Conservation (phyloP, 2,329 filamentous ascomycete species). For the Ophiostoma montium region DNA sequence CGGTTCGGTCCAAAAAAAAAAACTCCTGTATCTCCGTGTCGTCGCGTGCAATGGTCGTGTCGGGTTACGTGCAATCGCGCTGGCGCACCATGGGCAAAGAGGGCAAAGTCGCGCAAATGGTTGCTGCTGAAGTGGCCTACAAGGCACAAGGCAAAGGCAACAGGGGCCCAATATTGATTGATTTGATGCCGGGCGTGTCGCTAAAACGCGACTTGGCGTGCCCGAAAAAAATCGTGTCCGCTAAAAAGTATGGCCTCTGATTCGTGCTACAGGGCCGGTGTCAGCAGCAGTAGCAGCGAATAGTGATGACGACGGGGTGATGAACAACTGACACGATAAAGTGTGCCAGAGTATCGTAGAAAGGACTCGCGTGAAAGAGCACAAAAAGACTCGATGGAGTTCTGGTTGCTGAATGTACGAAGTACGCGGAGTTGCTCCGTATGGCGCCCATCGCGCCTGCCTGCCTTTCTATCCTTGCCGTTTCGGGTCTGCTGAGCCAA, state of each 20-base stretch:
- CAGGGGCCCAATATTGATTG: neutral
- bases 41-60: neutral
- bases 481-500: neutral
- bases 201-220: slow-evolving; percentile 5
- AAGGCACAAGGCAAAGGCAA: too few relatives aligned
- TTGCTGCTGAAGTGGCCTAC: neutral
- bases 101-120: neutral
- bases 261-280: slow-evolving; percentile 1
- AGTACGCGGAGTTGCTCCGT: too few relatives aligned
- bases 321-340: too few relatives aligned
- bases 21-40: neutral
- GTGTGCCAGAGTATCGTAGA: too few relatives aligned
- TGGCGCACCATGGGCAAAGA: neutral
- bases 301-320: too few relatives aligned
- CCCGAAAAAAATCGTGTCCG: slow-evolving; percentile 4
- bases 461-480: too few relatives aligned
- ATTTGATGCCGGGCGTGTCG: slow-evolving; percentile 4
- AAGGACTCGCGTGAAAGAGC: too few relatives aligned
- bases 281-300: neutral
- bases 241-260: neutral
- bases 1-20: too few relatives aligned
- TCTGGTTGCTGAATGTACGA: too few relatives aligned
- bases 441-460: too few relatives aligned
- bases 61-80: neutral
- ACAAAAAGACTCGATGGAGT: too few relatives aligned